These are phyloP conservation scores for Medicago truncatula DNA, from an alignment of 306 rosid species.

Conservation along the genomic window DNA sequence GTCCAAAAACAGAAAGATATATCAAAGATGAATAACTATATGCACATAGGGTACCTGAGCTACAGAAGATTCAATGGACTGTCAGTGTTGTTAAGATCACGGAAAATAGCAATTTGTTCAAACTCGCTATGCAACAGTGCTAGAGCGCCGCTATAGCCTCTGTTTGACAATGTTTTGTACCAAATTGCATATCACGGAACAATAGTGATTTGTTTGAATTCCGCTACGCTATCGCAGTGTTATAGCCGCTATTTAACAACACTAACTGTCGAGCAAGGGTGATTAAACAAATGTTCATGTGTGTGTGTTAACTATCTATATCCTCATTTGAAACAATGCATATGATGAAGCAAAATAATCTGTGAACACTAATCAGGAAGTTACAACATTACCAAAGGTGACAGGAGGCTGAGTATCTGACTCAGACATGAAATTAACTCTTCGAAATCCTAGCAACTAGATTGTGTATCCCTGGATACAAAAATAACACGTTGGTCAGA, in stretches of 20 bases:
- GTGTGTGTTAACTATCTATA: background rate
- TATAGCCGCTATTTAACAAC: background rate
- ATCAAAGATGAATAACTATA: conserved; percentile 13
- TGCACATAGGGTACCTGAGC: background rate
- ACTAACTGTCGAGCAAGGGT: background rate
- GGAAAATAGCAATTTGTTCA: background rate
- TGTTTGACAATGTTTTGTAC: background rate
- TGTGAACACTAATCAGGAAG: background rate
- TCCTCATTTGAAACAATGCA: background rate
- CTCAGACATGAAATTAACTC: conserved; percentile 75
- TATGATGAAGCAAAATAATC: background rate
- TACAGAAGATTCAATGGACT: conserved; percentile 14
- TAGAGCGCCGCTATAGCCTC: background rate
- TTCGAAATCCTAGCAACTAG: conserved; percentile 49
- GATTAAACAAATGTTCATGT: background rate
- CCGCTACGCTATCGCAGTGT: background rate
- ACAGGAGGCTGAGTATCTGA: conserved; percentile 69
- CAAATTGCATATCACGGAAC: background rate
- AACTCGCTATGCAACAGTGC: background rate
- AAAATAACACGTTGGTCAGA: background rate
- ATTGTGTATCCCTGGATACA: conserved; percentile 53
- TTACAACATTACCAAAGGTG: conserved; percentile 64
- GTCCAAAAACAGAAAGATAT: background rate
- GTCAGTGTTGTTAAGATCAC: background rate
- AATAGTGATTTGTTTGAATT: background rate